Evolutionary conservation across 148 eudicot species (phyloP).

Genomic region (Nepenthes gracilis): DNA sequence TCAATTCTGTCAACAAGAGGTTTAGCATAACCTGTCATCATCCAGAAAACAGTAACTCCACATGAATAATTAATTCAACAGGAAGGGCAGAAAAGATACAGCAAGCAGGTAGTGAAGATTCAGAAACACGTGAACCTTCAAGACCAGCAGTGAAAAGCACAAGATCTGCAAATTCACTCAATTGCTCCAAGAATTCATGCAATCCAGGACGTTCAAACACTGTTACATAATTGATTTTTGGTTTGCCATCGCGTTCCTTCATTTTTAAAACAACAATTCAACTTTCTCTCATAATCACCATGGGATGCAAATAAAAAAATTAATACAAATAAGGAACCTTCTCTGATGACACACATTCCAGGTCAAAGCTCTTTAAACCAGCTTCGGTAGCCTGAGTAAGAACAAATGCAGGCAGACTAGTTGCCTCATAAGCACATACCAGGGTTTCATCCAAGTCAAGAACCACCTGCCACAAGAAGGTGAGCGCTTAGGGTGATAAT

Average conservation of each 20-base stretch:
- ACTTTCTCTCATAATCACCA: constrained; percentile 2
- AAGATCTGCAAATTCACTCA: constrained; percentile 89
- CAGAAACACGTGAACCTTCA: constrained; percentile 52
- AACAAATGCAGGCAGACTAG: constrained; percentile 65
- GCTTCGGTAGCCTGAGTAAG: constrained; percentile 86
- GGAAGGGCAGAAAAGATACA: neutral
- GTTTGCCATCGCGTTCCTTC: constrained; percentile 89
- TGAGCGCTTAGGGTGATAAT: neutral
- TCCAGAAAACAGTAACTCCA: neutral
- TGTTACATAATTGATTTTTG: constrained; percentile 89
- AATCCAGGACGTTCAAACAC: constrained; percentile 99
- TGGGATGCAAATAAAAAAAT: constrained; percentile 2
- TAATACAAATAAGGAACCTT: constrained; percentile 34
- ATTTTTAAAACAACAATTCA: constrained; percentile 12
- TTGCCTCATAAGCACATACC: constrained; percentile 90
- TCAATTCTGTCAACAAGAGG: constrained; percentile 95
- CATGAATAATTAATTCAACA: neutral
- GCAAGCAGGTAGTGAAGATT: neutral
- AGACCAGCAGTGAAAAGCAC: constrained; percentile 95
- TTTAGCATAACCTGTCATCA: constrained; percentile 76
- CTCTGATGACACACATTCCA: constrained; percentile 90
- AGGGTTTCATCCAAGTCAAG: constrained; percentile 98
- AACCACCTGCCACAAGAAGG: constrained; percentile 56
- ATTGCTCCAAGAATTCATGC: constrained; percentile 67
- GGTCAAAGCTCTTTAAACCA: constrained; percentile 87